phyloP scores from a whole-genome alignment of 2,329 filamentous ascomycete genomes.

The Ambrosiella xylebori region DNA sequence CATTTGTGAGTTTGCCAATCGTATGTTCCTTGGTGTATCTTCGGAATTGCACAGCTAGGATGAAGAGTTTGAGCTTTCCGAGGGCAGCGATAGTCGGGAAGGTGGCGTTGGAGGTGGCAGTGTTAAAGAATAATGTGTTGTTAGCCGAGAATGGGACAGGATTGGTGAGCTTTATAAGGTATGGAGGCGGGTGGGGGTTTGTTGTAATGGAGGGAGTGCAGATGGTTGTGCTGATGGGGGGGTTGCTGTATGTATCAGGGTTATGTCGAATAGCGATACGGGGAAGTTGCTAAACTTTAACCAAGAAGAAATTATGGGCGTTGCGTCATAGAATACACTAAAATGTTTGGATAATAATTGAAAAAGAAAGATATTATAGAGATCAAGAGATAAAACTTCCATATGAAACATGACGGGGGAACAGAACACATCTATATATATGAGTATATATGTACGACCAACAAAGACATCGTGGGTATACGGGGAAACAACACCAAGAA shows the following conservation, averaged over 20 bases:
- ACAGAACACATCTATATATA: too few species aligned
- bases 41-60: background rate
- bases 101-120: conserved; percentile 40
- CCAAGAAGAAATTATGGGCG: background rate
- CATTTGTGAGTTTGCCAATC: conserved; percentile 33
- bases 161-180: conserved; percentile 2
- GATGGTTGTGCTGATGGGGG: background rate
- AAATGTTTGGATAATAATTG: too few species aligned
- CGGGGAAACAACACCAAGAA: background rate
- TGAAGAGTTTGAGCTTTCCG: background rate
- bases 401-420: too few species aligned
- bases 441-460: too few species aligned
- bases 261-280: background rate
- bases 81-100: conserved; percentile 25
- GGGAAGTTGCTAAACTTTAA: background rate
- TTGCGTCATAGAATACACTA: too few species aligned
- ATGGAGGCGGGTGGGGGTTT: background rate
- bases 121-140: conserved; percentile 45
- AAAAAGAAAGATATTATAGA: too few species aligned
- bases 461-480: too few species aligned
- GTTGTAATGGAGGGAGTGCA: background rate
- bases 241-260: background rate
- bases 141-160: conserved; percentile 23
- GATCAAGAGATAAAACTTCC: too few species aligned
- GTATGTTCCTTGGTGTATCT: conserved; percentile 30